Base-by-base conservation (phyloP, 2,329 filamentous ascomycete species). In the Alternaria sp. region DNA sequence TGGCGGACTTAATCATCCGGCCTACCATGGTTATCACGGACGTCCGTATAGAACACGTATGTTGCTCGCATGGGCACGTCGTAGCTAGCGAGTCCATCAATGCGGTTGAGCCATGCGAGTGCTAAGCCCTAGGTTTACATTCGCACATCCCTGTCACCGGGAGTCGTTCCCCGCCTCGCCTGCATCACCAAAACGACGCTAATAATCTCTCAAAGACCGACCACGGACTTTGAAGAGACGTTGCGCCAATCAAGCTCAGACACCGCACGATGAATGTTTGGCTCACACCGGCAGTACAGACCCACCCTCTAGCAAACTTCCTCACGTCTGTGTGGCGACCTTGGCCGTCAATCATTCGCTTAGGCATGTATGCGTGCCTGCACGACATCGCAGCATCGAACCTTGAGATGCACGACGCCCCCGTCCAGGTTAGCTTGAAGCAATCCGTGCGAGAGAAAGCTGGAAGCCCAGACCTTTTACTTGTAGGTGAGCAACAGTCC, bases 161-260 rank as follows among this genome's bases (percentile, higher is more conserved):
- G 60, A 67, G 55, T 46, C 41, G 45, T 68, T 66, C 67, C 68
- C 68, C 66, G 68, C 43, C 53, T 53, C 41, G 45, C 41, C 28
- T 65, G 66, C 64, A 65, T 49, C 51, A 51, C 57, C 51, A 63
- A 53, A 59, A 58, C 55, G 23, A 55, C 53, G 58, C 59, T 69
- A 70, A 63, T 46, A 30, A 33, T 12, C 37, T 63, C 60, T 25
- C 30, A 55, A 57, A 63, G 54, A 60, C 57, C 63, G 63, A 66
- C 65, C 55, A 60, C 57, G 61, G 63, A 66, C 65, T 53, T 63
- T 54, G 45, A 65, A 69, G 60, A 55, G 58, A 63, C 51, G 60
- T 53, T 33, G 58, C 57, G 60, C 68, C 68, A 66, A 68, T 71
- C 63, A 66, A 25, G 28, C 44, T 41, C 46, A 44, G 49, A 26